Evolutionary conservation across 1,284 basidiomycete genomes (phyloP).

Genomic region (Ceratobasidium sp.): DNA sequence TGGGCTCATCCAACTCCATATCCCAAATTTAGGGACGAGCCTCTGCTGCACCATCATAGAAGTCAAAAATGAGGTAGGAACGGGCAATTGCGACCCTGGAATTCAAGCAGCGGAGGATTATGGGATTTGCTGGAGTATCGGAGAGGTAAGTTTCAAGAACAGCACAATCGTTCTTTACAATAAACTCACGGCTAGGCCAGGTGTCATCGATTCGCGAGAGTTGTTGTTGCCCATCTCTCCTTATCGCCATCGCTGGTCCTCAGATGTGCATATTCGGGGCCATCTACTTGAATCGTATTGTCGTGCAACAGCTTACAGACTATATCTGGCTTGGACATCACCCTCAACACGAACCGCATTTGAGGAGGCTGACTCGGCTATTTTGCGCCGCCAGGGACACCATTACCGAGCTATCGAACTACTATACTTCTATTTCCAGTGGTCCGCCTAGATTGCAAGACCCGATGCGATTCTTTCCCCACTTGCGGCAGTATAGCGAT

Average conservation of each 20-base stretch:
- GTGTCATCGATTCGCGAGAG: background rate
- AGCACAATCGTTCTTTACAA: background rate
- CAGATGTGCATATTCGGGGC: constrained; percentile 41
- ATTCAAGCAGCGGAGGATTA: background rate
- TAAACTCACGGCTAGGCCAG: background rate
- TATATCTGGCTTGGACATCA: constrained; percentile 37
- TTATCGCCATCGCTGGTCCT: constrained; percentile 18
- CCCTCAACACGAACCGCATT: background rate
- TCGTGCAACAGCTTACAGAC: constrained; percentile 43
- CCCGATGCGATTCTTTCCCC: constrained; percentile 1
- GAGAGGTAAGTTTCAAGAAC: background rate
- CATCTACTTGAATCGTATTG: constrained; percentile 27
- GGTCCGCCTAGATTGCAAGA: background rate
- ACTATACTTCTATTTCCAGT: background rate
- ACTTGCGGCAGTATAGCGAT: background rate
- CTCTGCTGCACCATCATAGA: background rate
- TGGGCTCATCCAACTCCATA: background rate
- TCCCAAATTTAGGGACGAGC: background rate
- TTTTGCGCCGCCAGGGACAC: constrained; percentile 5
- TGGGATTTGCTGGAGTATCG: background rate
- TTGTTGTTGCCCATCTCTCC: constrained; percentile 40
- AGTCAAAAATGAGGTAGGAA: constrained; percentile 21
- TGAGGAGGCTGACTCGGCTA: constrained; percentile 2
- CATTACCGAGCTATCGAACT: background rate
- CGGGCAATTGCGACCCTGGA: constrained; percentile 3